Evolutionary conservation across 495 filamentous ascomycete species (phyloP).

Genomic region (Talaromyces adpressus): DNA sequence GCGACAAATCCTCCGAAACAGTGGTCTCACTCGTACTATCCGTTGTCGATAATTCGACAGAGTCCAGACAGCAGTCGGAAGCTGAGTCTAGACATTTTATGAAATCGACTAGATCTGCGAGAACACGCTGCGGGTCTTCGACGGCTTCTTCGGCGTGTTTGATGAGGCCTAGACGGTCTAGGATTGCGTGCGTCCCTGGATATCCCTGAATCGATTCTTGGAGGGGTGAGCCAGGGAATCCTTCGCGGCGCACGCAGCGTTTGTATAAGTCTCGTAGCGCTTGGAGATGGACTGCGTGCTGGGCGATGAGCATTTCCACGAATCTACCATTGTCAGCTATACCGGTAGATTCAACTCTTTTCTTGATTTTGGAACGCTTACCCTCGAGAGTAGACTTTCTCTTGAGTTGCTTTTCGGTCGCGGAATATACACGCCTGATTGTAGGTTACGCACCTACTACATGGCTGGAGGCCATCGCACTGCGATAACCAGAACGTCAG

Average conservation of each 20-base stretch:
- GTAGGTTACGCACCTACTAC: conserved; percentile 40
- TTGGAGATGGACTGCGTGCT: conserved; percentile 38
- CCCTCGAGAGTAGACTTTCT: conserved; percentile 43
- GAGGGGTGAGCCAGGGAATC: conserved; percentile 40
- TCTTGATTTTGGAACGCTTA: conserved; percentile 12
- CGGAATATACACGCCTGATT: conserved; percentile 43
- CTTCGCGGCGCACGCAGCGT: conserved; percentile 36
- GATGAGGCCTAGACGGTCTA: conserved; percentile 40
- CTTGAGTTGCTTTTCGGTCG: conserved; percentile 40
- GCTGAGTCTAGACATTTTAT: conserved; percentile 2
- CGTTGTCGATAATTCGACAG: neutral
- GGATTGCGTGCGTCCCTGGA: conserved; percentile 38
- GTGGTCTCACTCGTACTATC: conserved; percentile 3
- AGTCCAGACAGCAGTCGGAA: conserved; percentile 1
- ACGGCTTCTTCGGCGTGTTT: conserved; percentile 38
- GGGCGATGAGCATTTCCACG: conserved; percentile 43
- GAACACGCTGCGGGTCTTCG: conserved; percentile 6
- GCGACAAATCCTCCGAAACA: neutral
- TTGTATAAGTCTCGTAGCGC: conserved; percentile 39
- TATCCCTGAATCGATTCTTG: conserved; percentile 34
- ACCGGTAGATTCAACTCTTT: neutral
- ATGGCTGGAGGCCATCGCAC: conserved; percentile 45
- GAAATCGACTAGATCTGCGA: conserved; percentile 7
- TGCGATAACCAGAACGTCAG: conserved; percentile 8
- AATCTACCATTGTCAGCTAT: conserved; percentile 21